Evolutionary conservation across 2,329 filamentous ascomycete species (phyloP), one percentile per base, ranked within the genome.

Genomic region (Daldinia sp.): DNA sequence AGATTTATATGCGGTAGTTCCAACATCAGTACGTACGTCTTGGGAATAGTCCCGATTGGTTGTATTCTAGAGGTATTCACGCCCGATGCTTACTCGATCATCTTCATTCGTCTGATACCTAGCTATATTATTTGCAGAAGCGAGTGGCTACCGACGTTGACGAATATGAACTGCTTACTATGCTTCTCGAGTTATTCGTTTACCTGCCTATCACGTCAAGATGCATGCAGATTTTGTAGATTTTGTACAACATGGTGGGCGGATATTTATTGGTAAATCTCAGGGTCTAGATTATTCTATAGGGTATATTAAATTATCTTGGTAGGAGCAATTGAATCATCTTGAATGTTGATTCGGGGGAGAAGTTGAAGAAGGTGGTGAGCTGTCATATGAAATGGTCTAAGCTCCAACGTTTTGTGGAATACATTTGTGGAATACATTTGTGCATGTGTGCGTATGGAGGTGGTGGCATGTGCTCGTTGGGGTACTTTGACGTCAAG

Each of bases 381-480:
- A 39, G 37, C 8, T 62, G 62, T 62, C 58, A 65, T 58, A 45
- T 39, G 51, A 29, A n/a, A 57, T 29, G 32, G 32, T 19, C 34
- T 48, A 59, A 55, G 59, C 59, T 58, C 29, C 41, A 29, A 52
- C 30, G 32, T 30, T 51, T 8, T 19, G 37, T 41, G 41, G 54
- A 53, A 11, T 7, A 32, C 29, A n/a, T n/a, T n/a, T n/a, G n/a
- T n/a, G n/a, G n/a, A n/a, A n/a, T n/a, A n/a, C n/a, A n/a, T n/a
- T n/a, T n/a, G n/a, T n/a, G n/a, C 29, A 30, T 9, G 30, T 30
- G 25, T 54, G 37, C 11, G 15, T 8, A 13, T 1, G 11, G 37
- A 9, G 11, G 30, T 11, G 45, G 25, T 9, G 23, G 61, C 45
- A 63, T 59, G 48, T 61, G 53, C 8, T 21, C 5, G 21, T 27